Percentiles rank a stretch among this genome's conserved stretches.
These are phyloP conservation scores for Aureobasidium subglaciale DNA, from an alignment of 2,329 filamentous ascomycete genomes.

Conservation along the genomic window DNA sequence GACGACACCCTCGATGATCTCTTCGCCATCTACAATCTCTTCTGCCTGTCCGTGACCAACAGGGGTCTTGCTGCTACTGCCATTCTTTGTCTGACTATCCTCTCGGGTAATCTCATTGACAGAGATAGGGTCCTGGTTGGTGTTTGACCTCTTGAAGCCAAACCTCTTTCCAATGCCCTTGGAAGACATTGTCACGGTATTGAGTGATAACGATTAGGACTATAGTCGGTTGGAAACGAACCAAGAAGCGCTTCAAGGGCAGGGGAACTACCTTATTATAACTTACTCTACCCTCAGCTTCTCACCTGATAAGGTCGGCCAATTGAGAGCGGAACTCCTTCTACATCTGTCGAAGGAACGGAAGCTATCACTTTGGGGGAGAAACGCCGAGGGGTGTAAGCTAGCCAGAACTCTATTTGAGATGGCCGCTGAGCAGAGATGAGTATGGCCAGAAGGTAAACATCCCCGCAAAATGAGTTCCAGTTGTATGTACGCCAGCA, in stretches of 20 bases:
- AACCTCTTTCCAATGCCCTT: conserved; percentile 19
- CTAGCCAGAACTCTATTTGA: neutral
- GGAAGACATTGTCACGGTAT: conserved; percentile 14
- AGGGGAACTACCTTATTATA: neutral
- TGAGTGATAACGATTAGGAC: neutral
- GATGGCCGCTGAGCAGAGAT: neutral
- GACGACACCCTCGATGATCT: conserved; percentile 16
- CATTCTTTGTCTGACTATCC: conserved; percentile 10
- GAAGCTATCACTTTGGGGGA: neutral
- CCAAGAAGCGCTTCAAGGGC: no score
- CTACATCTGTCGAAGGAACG: neutral
- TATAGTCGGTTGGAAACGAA: neutral
- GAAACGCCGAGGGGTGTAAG: neutral
- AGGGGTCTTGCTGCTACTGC: conserved; percentile 18
- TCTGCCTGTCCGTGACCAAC: conserved; percentile 18
- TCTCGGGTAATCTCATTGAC: conserved; percentile 14
- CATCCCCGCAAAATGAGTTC: neutral
- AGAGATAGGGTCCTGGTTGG: conserved; percentile 16
- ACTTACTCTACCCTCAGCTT: neutral
- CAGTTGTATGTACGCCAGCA: neutral
- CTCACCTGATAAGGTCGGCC: conserved; percentile 2
- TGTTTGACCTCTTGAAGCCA: conserved; percentile 22
- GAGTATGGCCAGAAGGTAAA: neutral
- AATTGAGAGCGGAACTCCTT: neutral
- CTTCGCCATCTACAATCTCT: conserved; percentile 15